Base-by-base conservation (phyloP, 78 protist species). In the Dictyostelium capitatum region DNA sequence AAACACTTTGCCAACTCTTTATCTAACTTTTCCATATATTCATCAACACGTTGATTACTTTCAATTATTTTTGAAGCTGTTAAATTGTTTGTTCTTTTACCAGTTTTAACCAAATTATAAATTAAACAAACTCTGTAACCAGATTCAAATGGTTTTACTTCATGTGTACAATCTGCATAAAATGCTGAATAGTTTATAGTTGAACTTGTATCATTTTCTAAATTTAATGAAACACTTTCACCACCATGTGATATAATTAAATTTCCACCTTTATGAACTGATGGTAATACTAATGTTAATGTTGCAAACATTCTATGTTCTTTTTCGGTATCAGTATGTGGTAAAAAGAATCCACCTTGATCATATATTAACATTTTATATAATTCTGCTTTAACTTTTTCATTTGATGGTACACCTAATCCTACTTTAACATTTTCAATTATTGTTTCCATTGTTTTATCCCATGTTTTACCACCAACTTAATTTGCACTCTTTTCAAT, bases 241-340 rank as follows among this genome's bases (percentile, higher is more conserved):
- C 50, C 50, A 8, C 54, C 48, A 69, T 82, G 89, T 43, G n/a
- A 5, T 11, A 82, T 23, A 0, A 82, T 37, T 23, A 82, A n/a
- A 32, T 82, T 65, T 50, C 89, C 89, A 50, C 89, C 89, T 25
- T 7, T 23, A 50, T 82, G 89, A n/a, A 0, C 10, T 48, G 46
- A 23, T 69, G 89, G 89, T 32, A 82, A 62, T 41, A 77, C 67
- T 15, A 82, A 32, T 6, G 69, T 79, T 4, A 82, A 14, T 28
- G 89, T 82, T 19, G 37, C 89, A 82, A 82, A 81, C 89, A 81
- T 81, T 14, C 43, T 65, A 8, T 81, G 73, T 11, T 23, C 89
- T 43, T 81, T 81, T 48, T 81, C 89, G 1, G 64, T 19, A 57
- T 81, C 89, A 1, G 43, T 17, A 65, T 81, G 89, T 20, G 78